Conservation (phyloP, 2,329 filamentous ascomycete species). For the Rhynchosporium agropyri region DNA sequence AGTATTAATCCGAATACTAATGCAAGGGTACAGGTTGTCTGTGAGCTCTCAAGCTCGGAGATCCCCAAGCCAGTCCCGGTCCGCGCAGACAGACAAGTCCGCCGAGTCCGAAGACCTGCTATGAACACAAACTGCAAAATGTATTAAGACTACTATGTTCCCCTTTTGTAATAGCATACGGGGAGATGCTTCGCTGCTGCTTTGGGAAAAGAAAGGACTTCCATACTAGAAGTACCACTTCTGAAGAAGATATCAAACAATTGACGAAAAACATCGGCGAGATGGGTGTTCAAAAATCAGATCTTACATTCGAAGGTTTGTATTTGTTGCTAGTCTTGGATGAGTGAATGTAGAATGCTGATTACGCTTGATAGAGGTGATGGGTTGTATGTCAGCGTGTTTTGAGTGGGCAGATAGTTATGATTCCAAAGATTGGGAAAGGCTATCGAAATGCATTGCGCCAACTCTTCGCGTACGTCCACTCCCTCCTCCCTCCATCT, state of each 20-base stretch:
- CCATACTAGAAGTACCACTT: not conserved
- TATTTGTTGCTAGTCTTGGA: not conserved
- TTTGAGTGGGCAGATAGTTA: slow-evolving; percentile 68
- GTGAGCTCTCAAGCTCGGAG: slow-evolving; percentile 10
- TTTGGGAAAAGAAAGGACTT: slow-evolving; percentile 8
- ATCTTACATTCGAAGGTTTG: slow-evolving; percentile 20
- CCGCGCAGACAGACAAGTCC: not conserved
- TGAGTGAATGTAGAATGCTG: not conserved
- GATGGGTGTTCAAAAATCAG: slow-evolving; percentile 18
- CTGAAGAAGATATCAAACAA: slow-evolving; percentile 5
- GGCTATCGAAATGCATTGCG: slow-evolving; percentile 62
- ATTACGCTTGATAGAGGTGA: slow-evolving; percentile 16
- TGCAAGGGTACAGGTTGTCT: not conserved
- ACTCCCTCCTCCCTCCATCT: not conserved
- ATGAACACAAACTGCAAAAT: not conserved
- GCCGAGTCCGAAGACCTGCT: slow-evolving; percentile 6
- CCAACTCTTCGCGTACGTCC: slow-evolving; percentile 55
- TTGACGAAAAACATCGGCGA: slow-evolving; percentile 6
- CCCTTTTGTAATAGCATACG: not conserved
- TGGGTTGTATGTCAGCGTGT: slow-evolving; percentile 37
- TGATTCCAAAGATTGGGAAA: slow-evolving; percentile 66
- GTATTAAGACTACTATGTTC: not conserved
- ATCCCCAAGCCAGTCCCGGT: slow-evolving; percentile 15
- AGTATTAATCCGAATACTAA: not conserved
- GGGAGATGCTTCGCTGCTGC: not conserved